These are phyloP conservation scores for Fomitopsis palustris DNA, from an alignment of 1,284 basidiomycete genomes.

Conservation along the genomic window DNA sequence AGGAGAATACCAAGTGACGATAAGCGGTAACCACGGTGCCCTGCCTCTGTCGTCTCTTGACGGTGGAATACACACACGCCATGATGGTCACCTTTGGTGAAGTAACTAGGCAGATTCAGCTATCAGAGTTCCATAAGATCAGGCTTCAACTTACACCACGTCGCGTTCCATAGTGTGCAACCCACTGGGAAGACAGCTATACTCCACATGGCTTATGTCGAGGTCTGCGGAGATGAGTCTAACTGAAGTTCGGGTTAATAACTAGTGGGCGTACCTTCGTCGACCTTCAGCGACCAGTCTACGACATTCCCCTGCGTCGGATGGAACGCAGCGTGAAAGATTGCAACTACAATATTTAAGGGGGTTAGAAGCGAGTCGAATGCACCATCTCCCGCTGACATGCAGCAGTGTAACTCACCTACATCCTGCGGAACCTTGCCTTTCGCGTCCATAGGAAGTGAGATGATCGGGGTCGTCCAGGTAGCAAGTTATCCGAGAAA, in stretches of 20 bases:
- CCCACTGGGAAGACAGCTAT: conserved; percentile 74
- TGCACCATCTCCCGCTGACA: not conserved
- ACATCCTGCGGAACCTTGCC: conserved; percentile 44
- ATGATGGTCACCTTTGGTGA: conserved; percentile 62
- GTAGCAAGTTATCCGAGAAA: not conserved
- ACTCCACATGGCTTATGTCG: conserved; percentile 67
- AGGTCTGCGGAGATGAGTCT: conserved; percentile 41
- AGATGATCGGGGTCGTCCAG: not conserved
- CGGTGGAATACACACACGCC: conserved; percentile 72
- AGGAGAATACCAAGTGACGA: conserved; percentile 75
- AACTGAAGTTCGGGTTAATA: not conserved
- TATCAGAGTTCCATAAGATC: conserved; percentile 6
- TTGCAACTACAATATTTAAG: conserved; percentile 49
- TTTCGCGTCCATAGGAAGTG: conserved; percentile 9
- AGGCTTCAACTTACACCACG: conserved; percentile 51
- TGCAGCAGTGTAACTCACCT: conserved; percentile 30
- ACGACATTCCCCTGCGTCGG: conserved; percentile 73
- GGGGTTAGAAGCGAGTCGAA: not conserved
- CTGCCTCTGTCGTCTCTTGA: conserved; percentile 60
- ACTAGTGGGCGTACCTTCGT: conserved; percentile 42
- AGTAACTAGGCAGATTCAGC: conserved; percentile 46
- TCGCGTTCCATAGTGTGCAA: conserved; percentile 77
- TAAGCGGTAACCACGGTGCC: conserved; percentile 74
- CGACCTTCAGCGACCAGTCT: conserved; percentile 70
- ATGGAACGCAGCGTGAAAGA: conserved; percentile 81